These are phyloP conservation scores for Prunus mume DNA, from an alignment of 306 rosid genomes.

Conservation along the genomic window DNA sequence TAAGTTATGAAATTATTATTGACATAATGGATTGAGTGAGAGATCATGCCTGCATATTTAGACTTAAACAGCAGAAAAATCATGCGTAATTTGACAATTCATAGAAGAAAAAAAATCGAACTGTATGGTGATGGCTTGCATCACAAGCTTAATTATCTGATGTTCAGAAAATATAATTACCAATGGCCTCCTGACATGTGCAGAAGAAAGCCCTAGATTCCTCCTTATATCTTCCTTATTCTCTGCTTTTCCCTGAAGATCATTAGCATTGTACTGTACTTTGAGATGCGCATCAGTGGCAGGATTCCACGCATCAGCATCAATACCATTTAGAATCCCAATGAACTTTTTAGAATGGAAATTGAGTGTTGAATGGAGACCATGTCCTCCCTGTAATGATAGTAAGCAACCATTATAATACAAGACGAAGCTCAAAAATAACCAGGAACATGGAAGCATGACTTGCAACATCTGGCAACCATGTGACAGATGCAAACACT, in stretches of 20 bases:
- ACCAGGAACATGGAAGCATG: neutral
- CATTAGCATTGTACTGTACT: conserved; percentile 78
- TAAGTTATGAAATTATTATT: neutral
- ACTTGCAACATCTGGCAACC: neutral
- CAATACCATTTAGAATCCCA: conserved; percentile 94
- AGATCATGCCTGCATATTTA: neutral
- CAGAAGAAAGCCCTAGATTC: conserved; percentile 66
- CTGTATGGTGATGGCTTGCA: conserved; percentile 14
- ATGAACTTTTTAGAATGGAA: conserved; percentile 77
- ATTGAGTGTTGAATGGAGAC: conserved; percentile 84
- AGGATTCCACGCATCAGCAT: conserved; percentile 92
- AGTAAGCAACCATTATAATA: conserved; percentile 20
- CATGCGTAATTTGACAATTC: neutral
- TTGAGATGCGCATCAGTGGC: conserved; percentile 64
- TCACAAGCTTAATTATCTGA: conserved; percentile 11
- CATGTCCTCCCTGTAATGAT: conserved; percentile 73
- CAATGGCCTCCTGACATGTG: conserved; percentile 69
- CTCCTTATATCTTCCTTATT: conserved; percentile 84
- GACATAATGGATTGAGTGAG: neutral
- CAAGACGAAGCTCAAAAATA: neutral
- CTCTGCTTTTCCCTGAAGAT: conserved; percentile 76
- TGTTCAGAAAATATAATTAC: conserved; percentile 46
- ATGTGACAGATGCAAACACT: neutral
- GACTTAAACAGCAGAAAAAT: neutral
- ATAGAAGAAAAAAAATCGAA: neutral